Evolutionary conservation across 805 yeast species (phyloP), one percentile per base, ranked within the genome.

Genomic region (Yamadazyma insecticola): DNA sequence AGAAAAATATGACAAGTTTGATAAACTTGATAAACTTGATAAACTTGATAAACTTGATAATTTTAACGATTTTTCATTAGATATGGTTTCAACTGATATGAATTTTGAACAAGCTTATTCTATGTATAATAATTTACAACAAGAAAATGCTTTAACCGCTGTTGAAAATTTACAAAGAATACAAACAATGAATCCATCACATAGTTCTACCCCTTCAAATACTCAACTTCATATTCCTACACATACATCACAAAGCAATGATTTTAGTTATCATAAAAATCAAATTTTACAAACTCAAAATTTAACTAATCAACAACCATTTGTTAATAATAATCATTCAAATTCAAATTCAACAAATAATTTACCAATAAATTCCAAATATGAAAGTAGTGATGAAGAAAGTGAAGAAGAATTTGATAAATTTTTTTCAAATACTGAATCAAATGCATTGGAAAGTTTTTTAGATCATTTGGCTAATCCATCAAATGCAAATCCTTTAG

Each of bases 21-120:
- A n/a, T n/a, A n/a, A n/a, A n/a, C n/a, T n/a, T n/a, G n/a, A n/a
- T n/a, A n/a, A n/a, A n/a, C n/a, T n/a, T n/a, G n/a, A n/a, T n/a
- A n/a, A n/a, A n/a, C n/a, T n/a, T n/a, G n/a, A n/a, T n/a, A n/a
- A n/a, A n/a, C n/a, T n/a, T n/a, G 26, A 24, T 6, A 6, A 28
- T 16, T 30, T 33, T 13, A 37, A 37, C 19, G 29, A 41, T 24
- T 41, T 41, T 32, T 41, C 45, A 2, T 41, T 41, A 29, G 45
- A 41, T 26, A 41, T 41, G 45, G 45, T 41, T 5, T 41, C 45
- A 16, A 41, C 45, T 32, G 69, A 63, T 48, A 64, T 64, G 70
- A 63, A 64, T 33, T 65, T 66, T 32, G 70, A 66, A 50, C 68
- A 64, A 48, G 70, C 70, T 9, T 66, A 63, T 39, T 40, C 51